Evolutionary conservation across 257 asterid species (phyloP).

Genomic region (Plantago ovata): DNA sequence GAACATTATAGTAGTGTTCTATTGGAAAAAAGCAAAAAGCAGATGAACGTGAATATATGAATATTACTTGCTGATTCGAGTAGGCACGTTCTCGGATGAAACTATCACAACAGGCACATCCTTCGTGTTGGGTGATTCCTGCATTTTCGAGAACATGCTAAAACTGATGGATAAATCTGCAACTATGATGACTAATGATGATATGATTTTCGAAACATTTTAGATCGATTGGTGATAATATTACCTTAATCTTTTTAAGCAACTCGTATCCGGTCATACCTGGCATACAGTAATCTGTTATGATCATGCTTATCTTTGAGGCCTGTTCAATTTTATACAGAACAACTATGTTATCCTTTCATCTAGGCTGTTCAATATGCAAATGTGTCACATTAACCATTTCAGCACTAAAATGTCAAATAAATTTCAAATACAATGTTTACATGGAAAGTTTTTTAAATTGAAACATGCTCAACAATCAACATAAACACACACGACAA

Average conservation of each 20-base stretch:
- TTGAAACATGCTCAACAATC: no score
- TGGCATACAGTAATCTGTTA: constrained; percentile 67
- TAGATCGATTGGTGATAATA: neutral
- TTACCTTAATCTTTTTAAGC: constrained; percentile 63
- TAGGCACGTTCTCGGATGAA: constrained; percentile 69
- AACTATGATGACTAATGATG: neutral
- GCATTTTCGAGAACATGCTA: neutral
- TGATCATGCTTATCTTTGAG: constrained; percentile 46
- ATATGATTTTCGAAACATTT: neutral
- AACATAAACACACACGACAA: no score
- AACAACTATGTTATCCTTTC: neutral
- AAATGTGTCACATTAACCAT: no score
- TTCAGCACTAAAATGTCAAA: no score
- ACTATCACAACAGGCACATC: constrained; percentile 61
- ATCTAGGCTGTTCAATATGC: neutral
- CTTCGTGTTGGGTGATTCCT: constrained; percentile 55
- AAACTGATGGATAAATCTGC: neutral
- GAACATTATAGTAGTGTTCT: no score
- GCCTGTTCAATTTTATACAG: constrained; percentile 20
- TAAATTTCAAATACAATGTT: no score
- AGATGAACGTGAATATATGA: neutral
- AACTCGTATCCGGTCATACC: constrained; percentile 65
- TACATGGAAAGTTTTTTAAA: no score
- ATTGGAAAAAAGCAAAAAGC: neutral
- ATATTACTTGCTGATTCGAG: constrained; percentile 49